These are phyloP conservation scores for Phyllosticta citriasiana DNA, from an alignment of 2,329 filamentous ascomycete species.

Conservation along the genomic window DNA sequence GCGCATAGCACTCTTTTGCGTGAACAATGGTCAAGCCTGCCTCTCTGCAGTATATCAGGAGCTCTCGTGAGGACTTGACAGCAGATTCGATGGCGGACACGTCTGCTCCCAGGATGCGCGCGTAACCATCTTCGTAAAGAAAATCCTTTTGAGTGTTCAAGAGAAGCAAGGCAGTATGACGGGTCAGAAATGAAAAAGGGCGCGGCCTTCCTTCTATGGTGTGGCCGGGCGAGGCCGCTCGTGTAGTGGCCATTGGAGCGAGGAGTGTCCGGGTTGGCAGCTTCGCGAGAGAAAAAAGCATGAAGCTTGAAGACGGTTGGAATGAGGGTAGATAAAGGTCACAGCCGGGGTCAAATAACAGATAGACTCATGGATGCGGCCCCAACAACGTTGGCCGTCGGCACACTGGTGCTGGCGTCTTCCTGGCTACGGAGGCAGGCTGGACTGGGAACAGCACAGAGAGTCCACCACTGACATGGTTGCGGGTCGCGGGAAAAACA, in stretches of 20 bases:
- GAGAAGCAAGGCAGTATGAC: constrained; percentile 39
- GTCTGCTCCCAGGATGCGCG: constrained; percentile 41
- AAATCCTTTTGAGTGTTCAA: constrained; percentile 47
- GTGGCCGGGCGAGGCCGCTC: neutral
- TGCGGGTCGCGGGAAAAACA: neutral
- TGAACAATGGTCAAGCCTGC: constrained; percentile 39
- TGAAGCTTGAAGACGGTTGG: neutral
- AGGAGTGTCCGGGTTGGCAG: neutral
- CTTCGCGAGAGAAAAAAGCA: neutral
- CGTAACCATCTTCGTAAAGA: constrained; percentile 40
- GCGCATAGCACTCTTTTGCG: constrained; percentile 40
- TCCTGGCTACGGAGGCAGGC: neutral
- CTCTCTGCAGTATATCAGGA: constrained; percentile 33
- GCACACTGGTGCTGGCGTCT: constrained; percentile 2
- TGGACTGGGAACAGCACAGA: neutral
- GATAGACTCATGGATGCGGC: neutral
- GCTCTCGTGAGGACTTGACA: constrained; percentile 30
- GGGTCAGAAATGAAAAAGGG: constrained; percentile 36
- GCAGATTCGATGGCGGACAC: constrained; percentile 29
- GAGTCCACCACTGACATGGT: neutral
- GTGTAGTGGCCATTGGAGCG: neutral
- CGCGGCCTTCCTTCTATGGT: constrained; percentile 34
- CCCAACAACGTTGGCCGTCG: constrained; percentile 3
- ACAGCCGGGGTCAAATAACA: neutral
- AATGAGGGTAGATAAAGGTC: neutral